Evolutionary conservation across 2,329 filamentous ascomycete genomes (phyloP), one percentile per base, ranked within the genome.

Genomic region (Colletotrichum euphorbiae): DNA sequence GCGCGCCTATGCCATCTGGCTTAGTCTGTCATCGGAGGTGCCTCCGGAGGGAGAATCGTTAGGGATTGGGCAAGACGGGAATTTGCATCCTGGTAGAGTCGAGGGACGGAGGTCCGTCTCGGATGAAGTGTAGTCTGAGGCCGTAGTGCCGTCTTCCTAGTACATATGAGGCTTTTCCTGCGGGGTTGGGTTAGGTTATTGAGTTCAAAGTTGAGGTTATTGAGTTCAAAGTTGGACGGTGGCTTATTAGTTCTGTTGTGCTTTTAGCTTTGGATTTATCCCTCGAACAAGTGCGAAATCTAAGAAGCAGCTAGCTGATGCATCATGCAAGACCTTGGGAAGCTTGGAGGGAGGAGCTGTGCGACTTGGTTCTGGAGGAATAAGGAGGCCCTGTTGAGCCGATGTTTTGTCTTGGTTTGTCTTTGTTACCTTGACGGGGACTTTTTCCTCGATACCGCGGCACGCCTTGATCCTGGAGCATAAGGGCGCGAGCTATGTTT

Each of bases 111-210:
- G 38, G 17, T 28, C n/a, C 36, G 65, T 65, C 46, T 57, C 61
- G 61, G 52, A 68, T 65, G 54, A 42, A 54, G 45, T 54, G 52
- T 46, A 63, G 51, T 59, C 19, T 40, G 61, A 55, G 58, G 65
- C 60, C 48, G 61, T 65, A 57, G 60, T 58, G 45, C 58, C 36
- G 19, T 52, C 38, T 58, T 11, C 33, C n/a, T 21, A 15, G 17
- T 38, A 56, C 28, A 43, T 48, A 21, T n/a, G 28, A 45, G n/a
- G 24, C 12, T 19, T 50, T 50, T 50, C 1, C 19, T 21, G 12
- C 21, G 46, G 13, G 46, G 12, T 15, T 28, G 13, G 12, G 46
- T 11, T 28, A 9, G 46, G 46, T 50, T 50, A 24, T 3, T 24
- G 5, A 31, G 21, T 24, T 48, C 7, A 4, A 21, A 31, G 46